phyloP scores from a whole-genome alignment of 495 filamentous ascomycete genomes.

The Penicillium malachiteum region DNA sequence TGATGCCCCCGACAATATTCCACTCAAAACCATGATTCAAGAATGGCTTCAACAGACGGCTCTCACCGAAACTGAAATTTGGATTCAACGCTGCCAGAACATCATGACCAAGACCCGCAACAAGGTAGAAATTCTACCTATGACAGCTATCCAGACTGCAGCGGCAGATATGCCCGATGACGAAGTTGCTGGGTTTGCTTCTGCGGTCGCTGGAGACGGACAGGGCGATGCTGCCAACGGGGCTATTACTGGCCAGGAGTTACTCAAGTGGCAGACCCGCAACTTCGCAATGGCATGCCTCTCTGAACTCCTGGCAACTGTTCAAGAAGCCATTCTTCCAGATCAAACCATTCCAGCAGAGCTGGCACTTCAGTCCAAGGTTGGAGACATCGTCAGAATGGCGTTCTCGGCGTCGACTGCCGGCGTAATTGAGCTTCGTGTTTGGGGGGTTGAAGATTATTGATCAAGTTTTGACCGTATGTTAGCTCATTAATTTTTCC shows the following conservation, averaged over 20 bases:
- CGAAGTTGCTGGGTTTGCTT: constrained; percentile 92
- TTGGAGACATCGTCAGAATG: constrained; percentile 94
- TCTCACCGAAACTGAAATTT: constrained; percentile 69
- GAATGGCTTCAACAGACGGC: constrained; percentile 92
- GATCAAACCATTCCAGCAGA: constrained; percentile 71
- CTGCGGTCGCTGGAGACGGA: constrained; percentile 60
- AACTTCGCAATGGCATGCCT: constrained; percentile 92
- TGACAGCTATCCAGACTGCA: constrained; percentile 48
- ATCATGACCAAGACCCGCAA: constrained; percentile 82
- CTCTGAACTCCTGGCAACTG: constrained; percentile 74
- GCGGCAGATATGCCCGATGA: constrained; percentile 85
- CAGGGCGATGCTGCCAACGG: constrained; percentile 60
- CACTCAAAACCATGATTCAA: constrained; percentile 75
- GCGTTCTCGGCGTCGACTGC: constrained; percentile 97
- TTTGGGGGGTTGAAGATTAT: constrained; percentile 91
- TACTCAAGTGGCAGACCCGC: constrained; percentile 92
- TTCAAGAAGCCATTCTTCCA: constrained; percentile 68
- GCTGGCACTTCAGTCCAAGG: constrained; percentile 71
- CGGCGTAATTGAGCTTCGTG: constrained; percentile 80
- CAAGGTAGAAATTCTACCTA: constrained; percentile 50
- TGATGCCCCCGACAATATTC: constrained; percentile 66
- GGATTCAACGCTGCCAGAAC: constrained; percentile 85
- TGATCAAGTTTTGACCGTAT: constrained; percentile 74
- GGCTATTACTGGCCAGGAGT: constrained; percentile 73
- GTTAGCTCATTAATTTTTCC: background rate